Percentiles rank a stretch among this genome's conserved stretches.
phyloP scores from a whole-genome alignment of 2,329 filamentous ascomycete species.

The Trichoderma afroharzianum region DNA sequence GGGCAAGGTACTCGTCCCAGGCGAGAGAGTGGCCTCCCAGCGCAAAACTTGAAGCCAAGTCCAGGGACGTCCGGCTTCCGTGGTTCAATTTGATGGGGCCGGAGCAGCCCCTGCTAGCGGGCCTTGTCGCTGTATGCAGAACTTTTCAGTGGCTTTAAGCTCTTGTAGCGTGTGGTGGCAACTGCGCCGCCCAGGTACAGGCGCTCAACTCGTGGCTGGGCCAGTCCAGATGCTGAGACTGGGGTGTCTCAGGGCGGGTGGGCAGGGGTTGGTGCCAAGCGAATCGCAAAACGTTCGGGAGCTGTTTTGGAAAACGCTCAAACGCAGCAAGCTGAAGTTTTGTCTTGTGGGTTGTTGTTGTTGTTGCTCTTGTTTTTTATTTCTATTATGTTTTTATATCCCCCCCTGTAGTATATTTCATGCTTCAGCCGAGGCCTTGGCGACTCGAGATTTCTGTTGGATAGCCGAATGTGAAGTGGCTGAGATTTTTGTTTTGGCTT shows the following conservation, averaged over 20 bases:
- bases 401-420: not conserved
- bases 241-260: conserved; percentile 8
- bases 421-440: conserved; percentile 1
- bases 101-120: not conserved
- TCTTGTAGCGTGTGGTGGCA: not conserved
- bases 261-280: conserved; percentile 10
- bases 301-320: conserved; percentile 7
- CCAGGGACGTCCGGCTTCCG: not conserved
- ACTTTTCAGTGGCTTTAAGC: not conserved
- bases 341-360: not conserved
- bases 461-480: not conserved
- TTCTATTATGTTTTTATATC: not conserved
- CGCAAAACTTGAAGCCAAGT: not conserved
- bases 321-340: not conserved
- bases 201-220: not conserved
- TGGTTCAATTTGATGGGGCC: not conserved
- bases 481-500: not conserved
- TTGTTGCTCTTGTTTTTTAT: not conserved
- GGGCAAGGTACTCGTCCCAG: not conserved
- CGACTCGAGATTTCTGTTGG: not conserved
- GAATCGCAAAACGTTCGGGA: conserved; percentile 8
- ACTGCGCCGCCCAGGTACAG: not conserved
- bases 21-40: not conserved
- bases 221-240: not conserved
- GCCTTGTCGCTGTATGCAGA: not conserved